Conservation (phyloP, 306 rosid genomes). For the Gastrolobium villosum region DNA sequence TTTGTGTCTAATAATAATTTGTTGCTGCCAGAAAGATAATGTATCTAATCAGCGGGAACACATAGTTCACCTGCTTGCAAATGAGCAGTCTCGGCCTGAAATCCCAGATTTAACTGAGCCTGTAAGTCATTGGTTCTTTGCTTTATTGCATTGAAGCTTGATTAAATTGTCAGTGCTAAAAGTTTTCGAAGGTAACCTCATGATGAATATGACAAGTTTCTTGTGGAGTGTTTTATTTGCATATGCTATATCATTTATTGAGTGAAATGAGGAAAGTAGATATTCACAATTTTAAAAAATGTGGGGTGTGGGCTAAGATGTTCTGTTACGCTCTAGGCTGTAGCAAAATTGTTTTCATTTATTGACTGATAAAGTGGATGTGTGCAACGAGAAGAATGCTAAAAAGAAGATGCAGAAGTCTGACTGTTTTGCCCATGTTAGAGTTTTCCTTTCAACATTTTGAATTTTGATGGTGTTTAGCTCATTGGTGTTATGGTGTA, state of each 20-base stretch:
- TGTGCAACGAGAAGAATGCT: background rate
- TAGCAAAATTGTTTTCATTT: background rate
- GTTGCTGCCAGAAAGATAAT: slow-evolving; percentile 81
- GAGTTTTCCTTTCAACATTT: background rate
- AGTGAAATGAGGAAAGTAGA: background rate
- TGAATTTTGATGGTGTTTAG: background rate
- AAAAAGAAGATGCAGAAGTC: no score
- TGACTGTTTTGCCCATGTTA: background rate
- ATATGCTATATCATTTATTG: background rate
- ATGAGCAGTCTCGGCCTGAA: slow-evolving; percentile 87
- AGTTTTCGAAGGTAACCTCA: background rate
- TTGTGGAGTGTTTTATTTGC: slow-evolving; percentile 16
- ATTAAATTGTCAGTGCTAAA: background rate
- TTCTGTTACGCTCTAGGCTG: background rate
- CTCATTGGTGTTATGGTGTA: background rate
- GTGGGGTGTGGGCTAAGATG: slow-evolving; percentile 3
- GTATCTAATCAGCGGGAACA: slow-evolving; percentile 93
- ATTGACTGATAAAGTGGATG: background rate
- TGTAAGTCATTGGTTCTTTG: slow-evolving; percentile 59
- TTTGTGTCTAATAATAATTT: slow-evolving; percentile 43
- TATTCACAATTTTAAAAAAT: slow-evolving; percentile 4
- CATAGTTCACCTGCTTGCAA: slow-evolving; percentile 87
- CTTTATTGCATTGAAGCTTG: slow-evolving; percentile 3
- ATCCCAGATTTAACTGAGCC: slow-evolving; percentile 77
- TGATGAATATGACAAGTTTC: background rate